Conservation (phyloP, 2,329 filamentous ascomycete species). For the Cryphonectria naterciae region DNA sequence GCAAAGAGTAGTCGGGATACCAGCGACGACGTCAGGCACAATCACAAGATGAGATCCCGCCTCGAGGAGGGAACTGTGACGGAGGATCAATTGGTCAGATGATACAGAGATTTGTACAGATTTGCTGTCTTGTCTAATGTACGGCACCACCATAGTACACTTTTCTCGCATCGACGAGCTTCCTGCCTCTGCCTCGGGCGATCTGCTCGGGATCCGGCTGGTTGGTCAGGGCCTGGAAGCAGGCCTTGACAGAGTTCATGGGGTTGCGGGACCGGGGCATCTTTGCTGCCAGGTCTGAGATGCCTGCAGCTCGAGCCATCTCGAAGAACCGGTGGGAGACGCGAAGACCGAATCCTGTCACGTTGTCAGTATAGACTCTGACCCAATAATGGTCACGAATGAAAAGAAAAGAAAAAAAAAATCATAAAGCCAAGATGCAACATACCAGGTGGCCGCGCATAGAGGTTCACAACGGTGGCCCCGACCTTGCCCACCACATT, state of each 20-base stretch:
- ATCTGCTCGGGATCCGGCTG: slow-evolving; percentile 90
- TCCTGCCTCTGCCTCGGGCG: slow-evolving; percentile 86
- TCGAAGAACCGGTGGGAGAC: slow-evolving; percentile 92
- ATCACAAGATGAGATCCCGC: neutral
- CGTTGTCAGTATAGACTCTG: slow-evolving; percentile 15
- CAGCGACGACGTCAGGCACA: neutral
- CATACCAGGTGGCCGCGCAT: slow-evolving; percentile 84
- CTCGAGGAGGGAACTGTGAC: neutral
- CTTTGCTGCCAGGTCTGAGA: slow-evolving; percentile 81
- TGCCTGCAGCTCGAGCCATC: slow-evolving; percentile 84
- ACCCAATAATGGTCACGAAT: neutral
- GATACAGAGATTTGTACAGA: slow-evolving; percentile 29
- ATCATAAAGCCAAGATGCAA: slow-evolving; percentile 28
- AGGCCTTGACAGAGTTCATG: slow-evolving; percentile 97
- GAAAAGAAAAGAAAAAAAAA: neutral
- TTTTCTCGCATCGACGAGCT: slow-evolving; percentile 93
- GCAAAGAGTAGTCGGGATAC: neutral
- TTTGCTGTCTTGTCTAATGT: slow-evolving; percentile 51
- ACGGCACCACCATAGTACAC: slow-evolving; percentile 91
- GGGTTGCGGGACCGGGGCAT: slow-evolving; percentile 88
- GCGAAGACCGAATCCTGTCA: slow-evolving; percentile 86
- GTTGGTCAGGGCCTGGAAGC: slow-evolving; percentile 78
- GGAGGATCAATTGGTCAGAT: slow-evolving; percentile 1
- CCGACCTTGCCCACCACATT: slow-evolving; percentile 83
- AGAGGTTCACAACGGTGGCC: slow-evolving; percentile 82